Evolutionary conservation across 1,139 yeast genomes (phyloP), one percentile per base, ranked within the genome.

Genomic region (Yamadazyma kanchanaburiensis): DNA sequence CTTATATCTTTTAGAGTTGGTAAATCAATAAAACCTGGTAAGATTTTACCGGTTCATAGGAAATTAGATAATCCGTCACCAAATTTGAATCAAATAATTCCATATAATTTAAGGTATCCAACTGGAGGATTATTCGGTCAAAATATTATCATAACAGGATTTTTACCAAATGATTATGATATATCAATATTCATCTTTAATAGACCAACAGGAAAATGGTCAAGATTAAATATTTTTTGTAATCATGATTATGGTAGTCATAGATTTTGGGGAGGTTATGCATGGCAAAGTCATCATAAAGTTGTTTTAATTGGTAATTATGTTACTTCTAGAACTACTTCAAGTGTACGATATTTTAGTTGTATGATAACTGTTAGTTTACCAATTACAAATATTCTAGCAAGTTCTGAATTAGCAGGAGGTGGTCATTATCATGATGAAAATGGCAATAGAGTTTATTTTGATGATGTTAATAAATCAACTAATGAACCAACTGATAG

Each of bases 211-310:
- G 75, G 74, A 1, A 73, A 71, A 43, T 81, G 89, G 88, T 73
- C 81, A 1, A 59, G 80, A 31, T 51, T 82, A 15, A 79, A 75
- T 40, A 59, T 72, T 2, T 65, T 64, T 33, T 79, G 86, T 49
- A 64, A 70, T 32, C 80, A 74, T 42, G 75, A 70, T 28, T 60
- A 67, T 26, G 74, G 74, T 12, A 65, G 72, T 6, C 84, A 80
- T 45, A 57, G 82, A 30, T 68, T 80, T 33, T 75, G 84, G 75
- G 79, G 77, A 37, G 77, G 84, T 0, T 78, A 72, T 54, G 77
- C 77, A 0, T 82, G 91, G 91, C 71, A 70, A 26, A 79, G 88
- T 2, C 91, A 82, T 53, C 89, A 81, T 48, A 77, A 77, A 47
- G 78, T 80, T 2, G 64, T 71, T 6, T 55, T 73, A 27, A 50